Evolutionary conservation across 441 rosid species (phyloP), one percentile per base, ranked within the genome.

Genomic region (Corymbia citriodora): DNA sequence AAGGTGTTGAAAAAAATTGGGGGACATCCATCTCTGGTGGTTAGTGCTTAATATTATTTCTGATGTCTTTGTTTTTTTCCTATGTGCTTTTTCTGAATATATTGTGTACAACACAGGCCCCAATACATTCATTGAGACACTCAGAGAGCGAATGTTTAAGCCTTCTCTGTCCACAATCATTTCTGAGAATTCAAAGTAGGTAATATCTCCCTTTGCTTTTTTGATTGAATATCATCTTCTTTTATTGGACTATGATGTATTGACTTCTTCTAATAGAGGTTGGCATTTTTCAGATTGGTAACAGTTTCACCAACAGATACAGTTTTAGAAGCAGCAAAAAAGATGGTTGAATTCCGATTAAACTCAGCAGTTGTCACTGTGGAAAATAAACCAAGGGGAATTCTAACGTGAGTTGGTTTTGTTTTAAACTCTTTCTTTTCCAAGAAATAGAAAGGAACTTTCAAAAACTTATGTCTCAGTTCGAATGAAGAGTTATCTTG

Each of bases 1-100:
- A 98, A 96, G 99, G 99, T 45, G 99, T 96, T 88, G 99, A 98
- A 89, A 97, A 95, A 90, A 95, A 95, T 88, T 98, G 99, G 98
- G 98, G 99, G 85, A 90, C 99, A 72, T 94, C 97, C 82, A 86
- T 96, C 18, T 93, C 99, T 91, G 99, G 99, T 91, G 99, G 99
- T 97, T 54, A 52, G 96, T 91, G 88, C 90, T 90, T 55, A 89
- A 49, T 70, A 68, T 92, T 89, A 40, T 86, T 59, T 79, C 90
- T 55, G 88, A 33, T 48, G 50, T 55, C 70, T 87, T 55, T 53
- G 88, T 48, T 57, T 55, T 59, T 74, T 16, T 14, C 85, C 52
- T 79, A 45, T 10, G 0, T 79, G 17, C 85, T 7, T 79, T 79
- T 17, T 45, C 52, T 79, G 52, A 79, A 45, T 68, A 27, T 87